Conservation (phyloP, 2,329 filamentous ascomycete genomes). For the Phyllosticta ampelicida region DNA sequence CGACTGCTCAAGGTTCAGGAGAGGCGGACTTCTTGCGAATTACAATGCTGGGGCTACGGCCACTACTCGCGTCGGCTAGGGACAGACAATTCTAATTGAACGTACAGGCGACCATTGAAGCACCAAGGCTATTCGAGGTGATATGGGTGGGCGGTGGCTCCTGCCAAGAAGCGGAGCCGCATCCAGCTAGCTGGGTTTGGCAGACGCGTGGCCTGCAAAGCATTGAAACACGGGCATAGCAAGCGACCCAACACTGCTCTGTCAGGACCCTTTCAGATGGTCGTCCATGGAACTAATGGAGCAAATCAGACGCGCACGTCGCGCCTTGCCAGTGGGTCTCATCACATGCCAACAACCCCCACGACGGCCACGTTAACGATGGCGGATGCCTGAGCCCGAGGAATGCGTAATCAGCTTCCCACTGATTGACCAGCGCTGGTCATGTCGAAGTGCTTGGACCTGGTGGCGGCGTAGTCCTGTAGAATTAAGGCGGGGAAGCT, state of each 20-base stretch:
- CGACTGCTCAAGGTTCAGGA: background rate
- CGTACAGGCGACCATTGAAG: background rate
- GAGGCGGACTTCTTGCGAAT: background rate
- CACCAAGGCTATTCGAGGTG: background rate
- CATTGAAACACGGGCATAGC: background rate
- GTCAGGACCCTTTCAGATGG: no score
- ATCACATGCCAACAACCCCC: background rate
- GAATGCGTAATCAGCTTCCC: conserved; percentile 7
- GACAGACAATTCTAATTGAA: background rate
- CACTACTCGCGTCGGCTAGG: background rate
- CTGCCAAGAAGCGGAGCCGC: background rate
- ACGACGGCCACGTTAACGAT: background rate
- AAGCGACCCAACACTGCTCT: background rate
- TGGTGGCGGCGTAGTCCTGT: background rate
- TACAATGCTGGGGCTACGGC: background rate
- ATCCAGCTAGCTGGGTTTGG: background rate
- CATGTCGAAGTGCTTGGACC: background rate
- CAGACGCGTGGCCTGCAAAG: background rate
- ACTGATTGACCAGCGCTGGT: background rate
- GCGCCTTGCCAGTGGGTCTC: background rate
- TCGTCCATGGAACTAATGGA: background rate
- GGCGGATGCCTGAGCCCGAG: background rate
- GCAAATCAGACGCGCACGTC: background rate
- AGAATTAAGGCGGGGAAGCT: background rate
- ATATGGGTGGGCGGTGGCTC: no score